Evolutionary conservation across 371 early-diverging fungal genomes (phyloP), one percentile per base, ranked within the genome.

Genomic region (Apophysomyces sp.): DNA sequence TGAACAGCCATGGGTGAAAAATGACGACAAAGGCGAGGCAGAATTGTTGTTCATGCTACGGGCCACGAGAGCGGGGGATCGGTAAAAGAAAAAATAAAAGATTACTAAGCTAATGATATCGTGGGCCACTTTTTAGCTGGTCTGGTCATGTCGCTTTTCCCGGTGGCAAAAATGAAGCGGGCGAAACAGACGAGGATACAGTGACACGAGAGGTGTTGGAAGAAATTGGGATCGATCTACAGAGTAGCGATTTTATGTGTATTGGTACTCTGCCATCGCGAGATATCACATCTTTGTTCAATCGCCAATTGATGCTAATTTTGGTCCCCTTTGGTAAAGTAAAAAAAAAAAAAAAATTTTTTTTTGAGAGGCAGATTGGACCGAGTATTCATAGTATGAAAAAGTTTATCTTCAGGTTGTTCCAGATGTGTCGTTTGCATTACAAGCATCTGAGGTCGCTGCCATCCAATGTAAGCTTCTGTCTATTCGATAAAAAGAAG

Each of bases 121-220:
- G n/a, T n/a, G n/a, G n/a, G n/a, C n/a, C 15, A n/a, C n/a, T n/a
- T n/a, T n/a, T 21, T 26, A 78, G 79, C 55, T 79, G 91, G 90
- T 86, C 86, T 36, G 90, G 90, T 6, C 92, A 91, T 78, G 88
- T 89, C 52, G 87, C 89, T 2, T 86, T 89, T 63, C 89, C 89
- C 1, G 92, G 92, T 3, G 92, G 92, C 16, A 88, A 87, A 60
- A 80, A 80, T 15, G 89, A 89, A 57, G 63, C 74, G 9, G 71
- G 67, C 12, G 89, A 91, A 61, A 82, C 83, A 18, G 86, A 88
- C 57, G 81, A 83, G 52, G 85, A 86, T 9, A 87, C 92, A 1
- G 89, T 84, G 3, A 80, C 75, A 55, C 63, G 92, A 62, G 92
- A 91, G 66, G 86, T 85, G 0, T 28, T 76, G 31, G 92, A 91